Evolutionary conservation across 2,329 filamentous ascomycete genomes (phyloP), one percentile per base, ranked within the genome.

Genomic region (Fusarium veterinarium): DNA sequence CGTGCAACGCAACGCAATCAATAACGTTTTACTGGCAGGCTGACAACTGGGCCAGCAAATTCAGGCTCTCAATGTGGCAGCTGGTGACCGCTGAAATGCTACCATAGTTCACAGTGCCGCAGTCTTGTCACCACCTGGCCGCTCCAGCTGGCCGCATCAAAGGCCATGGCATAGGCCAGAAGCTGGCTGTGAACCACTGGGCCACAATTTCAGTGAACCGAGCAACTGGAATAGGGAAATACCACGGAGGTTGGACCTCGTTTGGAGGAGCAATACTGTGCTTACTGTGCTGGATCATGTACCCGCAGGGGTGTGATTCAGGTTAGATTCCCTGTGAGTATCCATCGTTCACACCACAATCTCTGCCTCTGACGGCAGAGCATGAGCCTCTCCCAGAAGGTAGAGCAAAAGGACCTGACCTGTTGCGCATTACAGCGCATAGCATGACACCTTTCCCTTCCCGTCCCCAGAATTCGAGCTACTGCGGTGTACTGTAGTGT

Each of bases 401-500:
- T 30, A 60, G 55, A 45, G 63, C 71, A 71, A 70, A 73, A 71
- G 71, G 41, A 64, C 72, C 72, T 61, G 55, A 59, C 59, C 60
- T 40, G 33, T 63, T 42, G n/a, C 58, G 49, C 49, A 44, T 56
- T 17, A 38, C 46, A 60, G 13, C n/a, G 30, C 58, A 56, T 60
- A 14, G 40, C 61, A 63, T 58, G 40, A 67, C 71, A 41, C 75
- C 69, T 73, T 76, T 64, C 75, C 75, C 63, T 69, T 76, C 75
- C 71, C 60, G 68, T 77, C 60, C 52, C 72, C 67, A 72, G 70
- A 60, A 66, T 57, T 68, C 70, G 70, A 65, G 58, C 69, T 67
- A 73, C 66, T 37, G 49, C 31, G 48, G n/a, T 44, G 48, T 31
- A 57, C 31, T 30, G 25, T 30, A 57, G 31, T 64, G 62, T 72